Base-by-base conservation (phyloP, 2,329 filamentous ascomycete species). In the Ophiosphaerella narmari region DNA sequence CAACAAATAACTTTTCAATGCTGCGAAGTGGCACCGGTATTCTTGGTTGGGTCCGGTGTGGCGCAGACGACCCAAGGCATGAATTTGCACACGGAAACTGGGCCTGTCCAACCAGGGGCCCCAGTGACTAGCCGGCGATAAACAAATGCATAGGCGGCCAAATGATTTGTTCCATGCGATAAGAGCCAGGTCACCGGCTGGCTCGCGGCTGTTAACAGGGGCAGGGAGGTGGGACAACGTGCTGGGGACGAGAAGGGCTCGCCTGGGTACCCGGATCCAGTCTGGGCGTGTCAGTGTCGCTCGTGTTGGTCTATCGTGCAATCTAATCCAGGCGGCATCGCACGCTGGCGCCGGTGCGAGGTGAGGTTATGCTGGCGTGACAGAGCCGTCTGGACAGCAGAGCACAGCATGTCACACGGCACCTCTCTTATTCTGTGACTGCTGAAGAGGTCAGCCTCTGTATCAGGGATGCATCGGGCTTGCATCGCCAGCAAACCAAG, bases 301-400 rank as follows among this genome's bases (percentile, higher is more conserved):
- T 47, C 44, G 38, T 43, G 39, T 43, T 38, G 11, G 35, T 23
- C 32, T 32, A 21, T n/a, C 8, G 9, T 23, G 43, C 39, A 51
- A 51, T 51, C 39, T 46, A 39, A 16, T 8, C 9, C 18, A 29
- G 14, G 29, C n/a, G 14, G 23, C 21, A 8, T 31, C 31, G 23
- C 18, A 39, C 45, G 45, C 14, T 42, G 24, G 18, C 18, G 18
- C 18, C 18, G 18, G 18, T 21, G 18, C 18, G 4, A 21, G 18
- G 18, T 21, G 18, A 21, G 18, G 39, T 53, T 33, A 49, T 46
- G 40, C 38, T 38, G 16, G 45, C 26, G 36, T 34, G 37, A 41
- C 16, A 13, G 8, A 29, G 16, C 14, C 13, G 13, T 16, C 12
- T 8, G 18, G 16, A 39, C 8, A 35, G 13, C 9, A 18, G 23